Evolutionary conservation across 176 grass and related monocot genomes (phyloP).

Genomic region (Chrysopogon serrulatus): DNA sequence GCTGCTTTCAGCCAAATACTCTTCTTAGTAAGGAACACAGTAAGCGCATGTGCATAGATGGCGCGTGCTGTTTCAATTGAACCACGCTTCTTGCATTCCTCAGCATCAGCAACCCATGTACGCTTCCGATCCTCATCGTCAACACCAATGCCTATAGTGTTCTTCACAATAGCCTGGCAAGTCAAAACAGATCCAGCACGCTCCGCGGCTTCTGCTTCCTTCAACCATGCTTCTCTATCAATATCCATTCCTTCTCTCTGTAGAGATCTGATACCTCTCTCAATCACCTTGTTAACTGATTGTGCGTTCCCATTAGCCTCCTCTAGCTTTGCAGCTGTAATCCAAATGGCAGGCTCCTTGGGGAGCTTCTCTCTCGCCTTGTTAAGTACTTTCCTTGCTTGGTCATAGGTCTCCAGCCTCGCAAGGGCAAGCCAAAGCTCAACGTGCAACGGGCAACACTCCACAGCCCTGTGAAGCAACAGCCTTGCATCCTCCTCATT

Average conservation of each 20-base stretch:
- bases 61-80: conserved; percentile 90
- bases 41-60: conserved; percentile 87
- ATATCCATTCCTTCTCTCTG: conserved; percentile 83
- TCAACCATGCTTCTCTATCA: conserved; percentile 86
- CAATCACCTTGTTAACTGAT: conserved; percentile 79
- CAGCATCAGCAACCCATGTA: conserved; percentile 98
- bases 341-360: conserved; percentile 94
- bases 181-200: conserved; percentile 80
- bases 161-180: conserved; percentile 86
- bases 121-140: conserved; percentile 87
- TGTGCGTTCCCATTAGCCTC: conserved; percentile 82
- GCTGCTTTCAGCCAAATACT: conserved; percentile 95
- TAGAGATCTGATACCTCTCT: conserved; percentile 79
- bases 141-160: conserved; percentile 77
- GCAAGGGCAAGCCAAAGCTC: conserved; percentile 94
- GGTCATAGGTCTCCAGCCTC: conserved; percentile 92
- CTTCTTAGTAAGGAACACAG: conserved; percentile 77
- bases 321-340: conserved; percentile 91
- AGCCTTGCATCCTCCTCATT: background rate
- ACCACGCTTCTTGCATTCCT: conserved; percentile 92
- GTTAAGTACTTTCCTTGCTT: conserved; percentile 93
- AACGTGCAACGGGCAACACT: conserved; percentile 79
- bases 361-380: conserved; percentile 75
- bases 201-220: conserved; percentile 84
- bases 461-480: background rate